These are phyloP conservation scores for Salix exigua DNA, from an alignment of 345 rosid species.

Conservation along the genomic window DNA sequence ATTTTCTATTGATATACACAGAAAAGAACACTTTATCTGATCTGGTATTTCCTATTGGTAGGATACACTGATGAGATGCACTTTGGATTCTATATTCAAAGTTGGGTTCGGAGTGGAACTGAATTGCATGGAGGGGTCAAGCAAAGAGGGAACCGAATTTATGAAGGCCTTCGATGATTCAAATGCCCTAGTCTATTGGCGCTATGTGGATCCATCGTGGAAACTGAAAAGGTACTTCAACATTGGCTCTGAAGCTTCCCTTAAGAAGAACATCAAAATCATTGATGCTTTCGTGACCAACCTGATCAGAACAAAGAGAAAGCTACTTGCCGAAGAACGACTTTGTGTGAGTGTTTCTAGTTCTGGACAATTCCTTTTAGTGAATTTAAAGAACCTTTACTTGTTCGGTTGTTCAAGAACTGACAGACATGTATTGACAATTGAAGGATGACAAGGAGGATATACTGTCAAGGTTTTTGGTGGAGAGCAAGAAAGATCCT, in stretches of 20 bases:
- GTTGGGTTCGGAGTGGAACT: conserved; percentile 76
- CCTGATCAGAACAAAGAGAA: conserved; percentile 47
- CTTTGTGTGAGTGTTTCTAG: conserved; percentile 27
- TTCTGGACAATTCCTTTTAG: background rate
- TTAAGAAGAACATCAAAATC: conserved; percentile 42
- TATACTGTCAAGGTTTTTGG: conserved; percentile 58
- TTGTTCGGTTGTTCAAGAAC: no score
- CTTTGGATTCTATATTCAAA: conserved; percentile 72
- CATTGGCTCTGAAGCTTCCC: conserved; percentile 50
- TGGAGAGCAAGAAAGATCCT: conserved; percentile 55
- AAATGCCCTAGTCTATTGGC: conserved; percentile 42
- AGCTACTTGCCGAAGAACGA: conserved; percentile 20
- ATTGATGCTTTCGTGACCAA: conserved; percentile 47
- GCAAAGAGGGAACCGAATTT: conserved; percentile 40
- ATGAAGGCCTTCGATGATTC: conserved; percentile 74
- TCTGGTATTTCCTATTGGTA: conserved; percentile 4
- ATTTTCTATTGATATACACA: background rate
- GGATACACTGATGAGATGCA: conserved; percentile 63
- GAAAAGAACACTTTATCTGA: background rate
- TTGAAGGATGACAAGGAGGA: conserved; percentile 56
- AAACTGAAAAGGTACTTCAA: conserved; percentile 51
- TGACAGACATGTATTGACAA: background rate
- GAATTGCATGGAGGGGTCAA: conserved; percentile 55
- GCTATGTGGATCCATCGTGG: conserved; percentile 70
- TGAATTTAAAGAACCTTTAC: background rate